phyloP scores from a whole-genome alignment of 345 rosid species.

The Acer saccharum region DNA sequence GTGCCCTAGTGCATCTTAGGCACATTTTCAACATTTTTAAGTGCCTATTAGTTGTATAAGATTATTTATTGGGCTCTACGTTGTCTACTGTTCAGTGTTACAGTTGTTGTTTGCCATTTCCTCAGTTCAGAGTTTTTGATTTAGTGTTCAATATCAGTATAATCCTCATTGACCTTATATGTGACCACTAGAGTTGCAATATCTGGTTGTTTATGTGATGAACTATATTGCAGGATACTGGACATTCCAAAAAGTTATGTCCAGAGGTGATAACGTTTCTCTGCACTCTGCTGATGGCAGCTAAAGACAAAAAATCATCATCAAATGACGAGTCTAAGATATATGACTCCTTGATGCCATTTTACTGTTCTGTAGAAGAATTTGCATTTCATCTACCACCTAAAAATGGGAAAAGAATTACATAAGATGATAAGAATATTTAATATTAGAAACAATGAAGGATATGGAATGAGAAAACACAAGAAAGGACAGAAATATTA shows the following conservation, averaged over 20 bases:
- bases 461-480: background rate
- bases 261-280: conserved; percentile 86
- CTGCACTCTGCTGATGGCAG: conserved; percentile 62
- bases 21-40: background rate
- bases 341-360: conserved; percentile 10
- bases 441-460: background rate
- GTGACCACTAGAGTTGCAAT: background rate
- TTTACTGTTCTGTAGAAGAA: background rate
- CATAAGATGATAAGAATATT: background rate
- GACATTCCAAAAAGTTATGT: conserved; percentile 75
- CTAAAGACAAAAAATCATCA: conserved; percentile 42
- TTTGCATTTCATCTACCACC: background rate
- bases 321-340: conserved; percentile 65
- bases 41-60: background rate
- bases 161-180: background rate
- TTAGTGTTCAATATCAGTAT: background rate
- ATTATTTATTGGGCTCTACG: background rate
- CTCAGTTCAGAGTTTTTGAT: background rate
- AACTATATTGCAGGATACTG: conserved; percentile 49
- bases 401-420: background rate
- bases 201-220: conserved; percentile 15
- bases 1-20: background rate
- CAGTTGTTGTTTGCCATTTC: background rate
- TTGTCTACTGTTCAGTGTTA: background rate
- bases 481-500: background rate